Conservation (phyloP, 306 rosid genomes). For the Senna siamea region DNA sequence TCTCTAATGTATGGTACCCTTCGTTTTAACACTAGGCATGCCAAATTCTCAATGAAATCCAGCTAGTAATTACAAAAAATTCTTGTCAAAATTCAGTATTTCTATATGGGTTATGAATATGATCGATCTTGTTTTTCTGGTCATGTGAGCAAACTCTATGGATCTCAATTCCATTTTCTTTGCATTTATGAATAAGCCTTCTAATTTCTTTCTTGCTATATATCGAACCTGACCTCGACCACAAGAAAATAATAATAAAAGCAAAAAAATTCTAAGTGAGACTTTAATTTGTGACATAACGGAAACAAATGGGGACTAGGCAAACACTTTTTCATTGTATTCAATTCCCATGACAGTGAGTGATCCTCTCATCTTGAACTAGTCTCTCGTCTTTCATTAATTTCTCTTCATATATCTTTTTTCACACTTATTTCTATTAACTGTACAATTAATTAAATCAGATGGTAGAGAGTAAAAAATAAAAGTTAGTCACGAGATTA, state of each 20-base stretch:
- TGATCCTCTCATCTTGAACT: background rate
- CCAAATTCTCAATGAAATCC: too few species aligned
- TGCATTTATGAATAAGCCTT: conserved; percentile 17
- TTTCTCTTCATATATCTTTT: background rate
- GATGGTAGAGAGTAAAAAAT: conserved; percentile 13
- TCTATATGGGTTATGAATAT: too few species aligned
- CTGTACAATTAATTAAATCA: conserved; percentile 5
- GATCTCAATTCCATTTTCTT: conserved; percentile 26
- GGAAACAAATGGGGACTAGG: conserved; percentile 24
- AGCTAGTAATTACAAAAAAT: too few species aligned
- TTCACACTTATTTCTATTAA: background rate
- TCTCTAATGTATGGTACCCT: too few species aligned
- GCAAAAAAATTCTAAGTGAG: background rate
- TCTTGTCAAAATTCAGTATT: too few species aligned
- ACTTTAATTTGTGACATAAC: background rate
- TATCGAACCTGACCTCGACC: conserved; percentile 21
- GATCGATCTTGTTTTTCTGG: too few species aligned
- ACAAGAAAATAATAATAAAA: background rate
- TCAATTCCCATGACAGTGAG: background rate
- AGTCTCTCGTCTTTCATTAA: too few species aligned
- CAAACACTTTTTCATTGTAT: background rate
- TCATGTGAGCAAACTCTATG: background rate
- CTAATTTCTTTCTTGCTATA: background rate
- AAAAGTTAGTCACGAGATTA: too few species aligned
- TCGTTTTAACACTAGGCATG: too few species aligned